phyloP scores from a whole-genome alignment of 805 yeast species.

The Blastobotrys mokoenaii region DNA sequence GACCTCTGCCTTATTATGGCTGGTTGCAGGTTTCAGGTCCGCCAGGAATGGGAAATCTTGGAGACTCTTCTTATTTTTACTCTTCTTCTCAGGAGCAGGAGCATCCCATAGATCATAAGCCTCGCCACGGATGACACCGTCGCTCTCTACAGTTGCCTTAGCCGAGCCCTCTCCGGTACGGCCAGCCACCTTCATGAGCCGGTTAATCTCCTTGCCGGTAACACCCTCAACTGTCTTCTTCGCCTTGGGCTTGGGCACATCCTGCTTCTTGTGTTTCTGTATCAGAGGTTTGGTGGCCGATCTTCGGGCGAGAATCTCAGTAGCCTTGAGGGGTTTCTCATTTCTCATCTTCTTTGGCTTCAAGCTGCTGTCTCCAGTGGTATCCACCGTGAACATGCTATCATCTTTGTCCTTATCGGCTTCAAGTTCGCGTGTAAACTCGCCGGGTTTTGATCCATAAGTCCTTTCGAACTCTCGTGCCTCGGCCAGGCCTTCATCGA shows the following conservation, averaged over 20 bases:
- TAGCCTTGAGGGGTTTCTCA: conserved; percentile 43
- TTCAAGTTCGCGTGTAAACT: not conserved
- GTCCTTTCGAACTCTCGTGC: conserved; percentile 48
- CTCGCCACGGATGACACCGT: conserved; percentile 49
- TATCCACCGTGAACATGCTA: conserved; percentile 58
- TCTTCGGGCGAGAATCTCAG: conserved; percentile 64
- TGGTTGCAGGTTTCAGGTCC: conserved; percentile 19
- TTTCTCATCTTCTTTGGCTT: conserved; percentile 34
- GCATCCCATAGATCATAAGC: conserved; percentile 66
- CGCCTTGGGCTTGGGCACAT: conserved; percentile 26
- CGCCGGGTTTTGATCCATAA: conserved; percentile 10
- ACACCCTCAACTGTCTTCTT: conserved; percentile 50
- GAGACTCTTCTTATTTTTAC: conserved; percentile 8
- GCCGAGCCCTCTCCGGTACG: conserved; percentile 47
- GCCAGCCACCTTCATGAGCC: conserved; percentile 72
- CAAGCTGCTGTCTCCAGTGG: conserved; percentile 46
- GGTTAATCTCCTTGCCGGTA: conserved; percentile 50
- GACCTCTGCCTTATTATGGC: conserved; percentile 19
- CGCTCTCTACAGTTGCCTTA: conserved; percentile 48
- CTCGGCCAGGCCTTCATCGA: conserved; percentile 62
- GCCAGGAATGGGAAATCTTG: conserved; percentile 2
- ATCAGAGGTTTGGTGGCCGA: conserved; percentile 69
- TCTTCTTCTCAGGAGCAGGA: conserved; percentile 9
- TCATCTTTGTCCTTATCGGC: conserved; percentile 32
- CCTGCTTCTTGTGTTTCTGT: conserved; percentile 30